A percentile compares a stretch with the other conserved stretches of the same genome.
phyloP scores from a whole-genome alignment of 805 yeast species.

The Saccharomyces jurei region DNA sequence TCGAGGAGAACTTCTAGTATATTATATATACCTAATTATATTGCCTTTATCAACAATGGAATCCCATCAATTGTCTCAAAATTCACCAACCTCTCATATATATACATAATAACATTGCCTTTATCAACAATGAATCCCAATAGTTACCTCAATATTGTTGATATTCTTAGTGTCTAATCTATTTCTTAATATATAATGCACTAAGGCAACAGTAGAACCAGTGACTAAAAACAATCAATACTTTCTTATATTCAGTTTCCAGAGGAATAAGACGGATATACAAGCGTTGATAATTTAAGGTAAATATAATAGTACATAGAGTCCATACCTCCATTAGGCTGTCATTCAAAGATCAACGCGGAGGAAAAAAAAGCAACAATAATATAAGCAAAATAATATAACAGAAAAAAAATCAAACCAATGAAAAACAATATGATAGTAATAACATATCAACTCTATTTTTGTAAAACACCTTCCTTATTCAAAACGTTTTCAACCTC shows the following conservation, averaged over 20 bases:
- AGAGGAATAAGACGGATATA: not conserved
- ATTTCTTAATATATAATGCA: no score
- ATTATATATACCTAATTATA: no score
- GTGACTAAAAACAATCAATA: not conserved
- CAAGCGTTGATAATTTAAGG: not conserved
- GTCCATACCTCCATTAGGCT: not conserved
- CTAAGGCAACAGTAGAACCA: no score
- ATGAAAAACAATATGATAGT: not conserved
- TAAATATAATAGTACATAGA: not conserved
- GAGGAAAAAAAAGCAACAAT: not conserved
- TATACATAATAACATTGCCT: no score
- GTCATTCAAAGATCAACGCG: not conserved
- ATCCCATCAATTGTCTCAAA: no score
- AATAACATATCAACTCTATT: not conserved
- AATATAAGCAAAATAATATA: not conserved
- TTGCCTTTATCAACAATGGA: no score
- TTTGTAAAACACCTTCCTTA: constrained; percentile 48
- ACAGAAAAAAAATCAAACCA: not conserved
- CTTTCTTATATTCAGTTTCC: not conserved
- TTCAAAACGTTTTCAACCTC: constrained; percentile 59
- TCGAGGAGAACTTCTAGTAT: no score
- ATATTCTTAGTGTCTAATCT: no score
- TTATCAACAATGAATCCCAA: no score
- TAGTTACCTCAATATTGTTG: no score
- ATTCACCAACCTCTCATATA: no score